Percentiles rank a stretch among this genome's conserved stretches.
Conservation (phyloP, 345 rosid genomes). For the Bruguiera parviflora region DNA sequence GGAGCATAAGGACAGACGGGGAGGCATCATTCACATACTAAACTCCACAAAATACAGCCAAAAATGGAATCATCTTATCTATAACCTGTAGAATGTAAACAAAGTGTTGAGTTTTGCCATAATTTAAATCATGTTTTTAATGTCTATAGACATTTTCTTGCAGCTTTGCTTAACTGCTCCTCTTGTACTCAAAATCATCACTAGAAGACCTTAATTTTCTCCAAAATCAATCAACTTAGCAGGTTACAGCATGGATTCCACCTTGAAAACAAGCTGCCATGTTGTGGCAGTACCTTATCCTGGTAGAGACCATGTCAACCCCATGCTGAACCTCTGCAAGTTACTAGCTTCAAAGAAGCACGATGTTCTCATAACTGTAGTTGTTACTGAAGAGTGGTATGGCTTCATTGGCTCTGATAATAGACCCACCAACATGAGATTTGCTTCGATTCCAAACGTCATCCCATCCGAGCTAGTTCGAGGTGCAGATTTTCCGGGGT, state of each 20-base stretch:
- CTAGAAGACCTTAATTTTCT: background rate
- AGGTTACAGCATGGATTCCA: conserved; percentile 16
- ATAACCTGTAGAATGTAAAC: too few species aligned
- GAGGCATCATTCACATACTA: too few species aligned
- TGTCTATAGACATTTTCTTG: too few species aligned
- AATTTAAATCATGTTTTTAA: too few species aligned
- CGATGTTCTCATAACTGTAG: conserved; percentile 45
- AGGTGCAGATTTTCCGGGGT: conserved; percentile 35
- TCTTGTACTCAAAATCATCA: too few species aligned
- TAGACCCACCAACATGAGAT: conserved; percentile 33
- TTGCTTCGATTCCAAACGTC: conserved; percentile 44
- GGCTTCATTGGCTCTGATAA: conserved; percentile 39
- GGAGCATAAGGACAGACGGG: too few species aligned
- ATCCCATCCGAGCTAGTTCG: conserved; percentile 45
- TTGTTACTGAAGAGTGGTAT: conserved; percentile 70
- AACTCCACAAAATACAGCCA: too few species aligned
- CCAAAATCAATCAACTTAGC: background rate
- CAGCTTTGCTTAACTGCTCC: too few species aligned
- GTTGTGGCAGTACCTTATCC: conserved; percentile 62
- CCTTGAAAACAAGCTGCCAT: conserved; percentile 22
- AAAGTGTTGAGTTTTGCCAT: too few species aligned
- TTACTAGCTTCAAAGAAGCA: conserved; percentile 30
- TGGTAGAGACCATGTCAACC: conserved; percentile 66
- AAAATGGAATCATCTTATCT: too few species aligned
- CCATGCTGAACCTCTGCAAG: conserved; percentile 64